phyloP scores from a whole-genome alignment of 2,329 filamentous ascomycete species.

The Thielaviopsis musarum region DNA sequence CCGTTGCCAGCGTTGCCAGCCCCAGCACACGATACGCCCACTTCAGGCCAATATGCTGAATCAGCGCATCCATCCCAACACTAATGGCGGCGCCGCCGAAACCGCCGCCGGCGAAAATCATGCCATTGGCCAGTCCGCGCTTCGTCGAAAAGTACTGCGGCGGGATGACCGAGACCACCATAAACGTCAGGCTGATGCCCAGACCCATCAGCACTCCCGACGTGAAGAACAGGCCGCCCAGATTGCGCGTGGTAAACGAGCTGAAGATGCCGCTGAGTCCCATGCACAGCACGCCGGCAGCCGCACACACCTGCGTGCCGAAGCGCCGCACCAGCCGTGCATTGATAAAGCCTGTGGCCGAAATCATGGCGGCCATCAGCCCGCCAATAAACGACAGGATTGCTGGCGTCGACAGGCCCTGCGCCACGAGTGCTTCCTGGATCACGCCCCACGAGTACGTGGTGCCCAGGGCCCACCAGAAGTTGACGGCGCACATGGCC shows the following conservation, averaged over 20 bases:
- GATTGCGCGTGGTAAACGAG: slow-evolving; percentile 21
- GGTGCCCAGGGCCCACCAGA: slow-evolving; percentile 40
- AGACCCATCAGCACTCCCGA: slow-evolving; percentile 19
- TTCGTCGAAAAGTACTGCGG: slow-evolving; percentile 38
- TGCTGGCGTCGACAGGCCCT: slow-evolving; percentile 29
- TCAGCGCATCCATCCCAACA: slow-evolving; percentile 31
- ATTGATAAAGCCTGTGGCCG: slow-evolving; percentile 33
- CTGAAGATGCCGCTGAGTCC: slow-evolving; percentile 31
- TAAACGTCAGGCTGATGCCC: slow-evolving; percentile 23
- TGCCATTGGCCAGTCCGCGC: slow-evolving; percentile 37
- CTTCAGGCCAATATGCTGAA: slow-evolving; percentile 26
- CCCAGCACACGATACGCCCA: slow-evolving; percentile 39
- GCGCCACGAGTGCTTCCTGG: slow-evolving; percentile 36
- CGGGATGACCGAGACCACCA: slow-evolving; percentile 30
- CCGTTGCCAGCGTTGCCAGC: slow-evolving; percentile 33
- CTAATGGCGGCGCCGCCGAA: slow-evolving; percentile 37
- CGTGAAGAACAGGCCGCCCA: slow-evolving; percentile 22
- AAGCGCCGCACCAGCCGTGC: slow-evolving; percentile 32
- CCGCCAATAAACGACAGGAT: slow-evolving; percentile 43
- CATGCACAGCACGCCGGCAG: slow-evolving; percentile 33
- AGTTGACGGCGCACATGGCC: slow-evolving; percentile 29
- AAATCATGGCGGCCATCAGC: slow-evolving; percentile 31
- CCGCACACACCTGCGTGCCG: slow-evolving; percentile 28
- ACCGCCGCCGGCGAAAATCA: slow-evolving; percentile 36
- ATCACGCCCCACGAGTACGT: slow-evolving; percentile 44